These are phyloP conservation scores for Penicillium psychrofluorescens DNA, from an alignment of 495 filamentous ascomycete species.

Conservation along the genomic window DNA sequence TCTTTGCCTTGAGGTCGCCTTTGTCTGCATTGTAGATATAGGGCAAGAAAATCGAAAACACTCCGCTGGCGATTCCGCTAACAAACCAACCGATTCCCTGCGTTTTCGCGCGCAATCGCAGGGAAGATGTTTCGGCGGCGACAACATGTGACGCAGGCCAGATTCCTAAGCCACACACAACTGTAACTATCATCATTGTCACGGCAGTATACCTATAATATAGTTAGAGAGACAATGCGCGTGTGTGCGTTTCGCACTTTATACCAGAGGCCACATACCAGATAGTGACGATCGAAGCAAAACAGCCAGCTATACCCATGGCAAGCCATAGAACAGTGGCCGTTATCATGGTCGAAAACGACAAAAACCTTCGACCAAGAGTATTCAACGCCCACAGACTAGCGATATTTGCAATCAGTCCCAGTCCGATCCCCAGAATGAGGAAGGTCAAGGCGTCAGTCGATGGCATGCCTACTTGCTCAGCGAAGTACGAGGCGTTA, in stretches of 20 bases:
- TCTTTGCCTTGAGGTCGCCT: constrained; percentile 22
- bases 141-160: constrained; percentile 32
- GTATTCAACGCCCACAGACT: constrained; percentile 20
- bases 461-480: constrained; percentile 25
- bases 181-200: constrained; percentile 18
- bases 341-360: too few relatives aligned
- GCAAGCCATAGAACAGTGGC: constrained; percentile 1
- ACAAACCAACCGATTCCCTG: constrained; percentile 30
- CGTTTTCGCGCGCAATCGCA: constrained; percentile 24
- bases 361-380: constrained; percentile 17
- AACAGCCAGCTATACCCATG: constrained; percentile 26
- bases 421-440: constrained; percentile 23
- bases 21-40: constrained; percentile 30
- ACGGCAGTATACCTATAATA: constrained; percentile 21
- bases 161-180: constrained; percentile 18
- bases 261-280: constrained; percentile 12
- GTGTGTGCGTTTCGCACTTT: too few relatives aligned
- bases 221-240: not conserved
- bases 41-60: constrained; percentile 21
- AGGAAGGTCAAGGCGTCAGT: constrained; percentile 23
- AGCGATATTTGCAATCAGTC: constrained; percentile 21
- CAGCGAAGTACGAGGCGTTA: constrained; percentile 27
- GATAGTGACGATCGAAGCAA: constrained; percentile 15
- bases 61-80: constrained; percentile 15
- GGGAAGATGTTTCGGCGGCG: constrained; percentile 23